These are phyloP conservation scores for Prunus salicina DNA, from an alignment of 306 rosid species.

Conservation along the genomic window DNA sequence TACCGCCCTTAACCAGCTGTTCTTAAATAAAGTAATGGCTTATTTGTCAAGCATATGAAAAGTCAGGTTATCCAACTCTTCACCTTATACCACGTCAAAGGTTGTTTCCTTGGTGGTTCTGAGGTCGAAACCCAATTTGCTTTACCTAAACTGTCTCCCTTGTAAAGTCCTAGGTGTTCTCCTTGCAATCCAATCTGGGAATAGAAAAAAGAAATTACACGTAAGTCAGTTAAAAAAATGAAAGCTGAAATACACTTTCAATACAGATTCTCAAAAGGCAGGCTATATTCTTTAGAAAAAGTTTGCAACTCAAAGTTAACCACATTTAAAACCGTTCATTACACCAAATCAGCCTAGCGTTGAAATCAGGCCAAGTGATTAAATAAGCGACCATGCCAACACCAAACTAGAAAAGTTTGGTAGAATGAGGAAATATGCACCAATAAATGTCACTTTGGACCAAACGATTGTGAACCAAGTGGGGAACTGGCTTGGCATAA, in stretches of 20 bases:
- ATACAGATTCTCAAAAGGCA: background rate
- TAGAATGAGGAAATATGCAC: too few relatives aligned
- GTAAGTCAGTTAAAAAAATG: background rate
- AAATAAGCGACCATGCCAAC: too few relatives aligned
- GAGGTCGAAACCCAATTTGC: conserved; percentile 66
- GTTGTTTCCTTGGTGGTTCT: conserved; percentile 60
- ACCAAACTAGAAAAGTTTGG: too few relatives aligned
- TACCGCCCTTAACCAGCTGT: background rate
- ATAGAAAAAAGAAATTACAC: conserved; percentile 18
- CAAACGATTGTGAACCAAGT: too few relatives aligned
- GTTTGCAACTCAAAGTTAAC: background rate
- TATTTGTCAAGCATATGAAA: conserved; percentile 4
- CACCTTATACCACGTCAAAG: conserved; percentile 97
- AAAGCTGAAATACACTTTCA: background rate
- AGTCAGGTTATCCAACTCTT: conserved; percentile 3
- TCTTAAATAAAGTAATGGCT: conserved; percentile 18
- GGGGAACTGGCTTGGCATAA: too few relatives aligned
- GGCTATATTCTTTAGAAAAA: too few relatives aligned
- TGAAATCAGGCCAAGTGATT: too few relatives aligned
- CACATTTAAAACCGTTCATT: background rate
- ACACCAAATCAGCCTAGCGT: too few relatives aligned
- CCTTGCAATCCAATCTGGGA: conserved; percentile 80
- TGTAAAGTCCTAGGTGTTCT: conserved; percentile 60
- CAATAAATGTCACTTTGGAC: too few relatives aligned
- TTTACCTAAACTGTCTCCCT: conserved; percentile 43